Evolutionary conservation across 345 rosid species (phyloP), one percentile per base, ranked within the genome.

Genomic region (Syzygium aromaticum): DNA sequence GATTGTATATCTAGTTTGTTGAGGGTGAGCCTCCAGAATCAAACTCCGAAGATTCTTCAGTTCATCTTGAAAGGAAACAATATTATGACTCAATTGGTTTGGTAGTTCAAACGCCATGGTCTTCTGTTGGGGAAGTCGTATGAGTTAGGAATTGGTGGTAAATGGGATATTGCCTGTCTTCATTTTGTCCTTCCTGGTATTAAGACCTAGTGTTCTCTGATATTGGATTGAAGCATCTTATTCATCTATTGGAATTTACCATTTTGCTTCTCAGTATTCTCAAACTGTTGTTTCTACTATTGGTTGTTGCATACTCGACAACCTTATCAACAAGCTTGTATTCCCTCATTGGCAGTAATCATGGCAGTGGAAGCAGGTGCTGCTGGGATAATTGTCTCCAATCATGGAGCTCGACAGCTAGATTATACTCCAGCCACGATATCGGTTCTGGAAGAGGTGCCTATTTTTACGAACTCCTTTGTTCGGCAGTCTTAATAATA

Each of bases 331-430:
- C n/a, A 57, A 57, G 22, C 63, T 57, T 57, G 63, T 57, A 25
- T 23, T 2, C 28, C 13, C 63, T 57, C 38, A 27, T 14, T 90
- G 82, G 88, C 96, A 96, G 98, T 96, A 86, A 90, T 90, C 40
- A 94, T 93, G 87, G 96, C 98, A n/a, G 90, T 93, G 89, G 96
- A 96, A 91, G 92, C 89, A 6, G 95, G 98, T 56, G 90, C 89
- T 85, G 94, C 91, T 78, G 98, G 98, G 85, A 94, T 96, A 87
- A 87, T 96, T 3, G 96, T 94, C 89, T 96, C 98, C 3, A 96
- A 96, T 88, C 96, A 96, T 46, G 98, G 96, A 84, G 98, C 88
- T 89, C 96, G 98, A 8, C 98, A 95, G 90, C 95, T 96, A 5
- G 95, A 95, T 84, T 95, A 93, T 80, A 87, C 91, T 57, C 98